Base-by-base conservation (phyloP, 345 rosid genomes). In the Streptanthus diversifolius region DNA sequence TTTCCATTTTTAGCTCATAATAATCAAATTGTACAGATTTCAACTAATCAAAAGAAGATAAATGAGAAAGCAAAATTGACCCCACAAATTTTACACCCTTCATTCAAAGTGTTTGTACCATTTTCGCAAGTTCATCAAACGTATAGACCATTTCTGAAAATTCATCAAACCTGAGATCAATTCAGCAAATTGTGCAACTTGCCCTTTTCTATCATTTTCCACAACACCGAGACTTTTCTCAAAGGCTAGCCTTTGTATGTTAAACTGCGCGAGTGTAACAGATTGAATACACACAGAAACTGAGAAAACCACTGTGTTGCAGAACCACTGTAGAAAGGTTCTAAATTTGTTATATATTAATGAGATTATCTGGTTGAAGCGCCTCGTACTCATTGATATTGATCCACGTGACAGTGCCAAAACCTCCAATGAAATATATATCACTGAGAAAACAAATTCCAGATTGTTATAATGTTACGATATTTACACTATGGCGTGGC, bases 381-480 rank as follows among this genome's bases (percentile, higher is more conserved):
- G 82, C 79, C 65, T 91, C 96, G 1, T 90, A 91, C 80, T 95
- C 98, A 75, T 82, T 83, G 56, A 91, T 96, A 79, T 91, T 90
- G 8, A 95, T 87, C 99, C 99, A 95, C 19, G 99, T 98, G 72
- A 91, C 97, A 39, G 98, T 91, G 69, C 99, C 99, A 76, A 95
- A 95, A 66, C 98, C 99, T 54, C 99, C 99, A 66, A 95, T 90
- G 81, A 95, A 95, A 77, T 95, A 95, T 76, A 95, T 90, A 81
- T 95, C 99, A 76, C 98, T 91, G 77, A 57, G 59, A 57, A 47
- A 12, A 55, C 18, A 76, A 36, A 70, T 35, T 22, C 61, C 4
- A 56, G 36, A 14, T 45, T 19, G 35, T 36, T 63, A 7, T 13
- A 19, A 63, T n/a, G 32, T 51, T 29, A 0, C 0, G 30, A 70